A percentile compares a stretch with the other conserved stretches of the same genome.
Evolutionary conservation across 2,329 filamentous ascomycete species (phyloP).

Genomic region (Hymenoscyphus linearis): DNA sequence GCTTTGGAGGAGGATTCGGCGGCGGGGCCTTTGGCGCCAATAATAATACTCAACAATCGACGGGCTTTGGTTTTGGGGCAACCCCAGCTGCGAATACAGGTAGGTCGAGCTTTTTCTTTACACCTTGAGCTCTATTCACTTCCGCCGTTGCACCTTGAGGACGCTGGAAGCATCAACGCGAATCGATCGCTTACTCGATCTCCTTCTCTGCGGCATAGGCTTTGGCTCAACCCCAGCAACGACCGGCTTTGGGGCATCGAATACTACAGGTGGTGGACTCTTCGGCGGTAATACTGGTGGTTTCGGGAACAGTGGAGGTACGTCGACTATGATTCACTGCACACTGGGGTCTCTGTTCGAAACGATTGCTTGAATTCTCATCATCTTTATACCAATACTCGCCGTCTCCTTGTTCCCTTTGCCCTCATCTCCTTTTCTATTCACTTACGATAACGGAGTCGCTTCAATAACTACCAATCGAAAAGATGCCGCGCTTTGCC

Average conservation of each 20-base stretch:
- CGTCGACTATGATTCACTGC: constrained; percentile 27
- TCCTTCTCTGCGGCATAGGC: constrained; percentile 32
- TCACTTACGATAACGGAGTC: neutral
- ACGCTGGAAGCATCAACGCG: constrained; percentile 19
- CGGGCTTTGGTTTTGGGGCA: constrained; percentile 49
- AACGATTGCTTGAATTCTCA: neutral
- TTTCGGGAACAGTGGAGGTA: constrained; percentile 37
- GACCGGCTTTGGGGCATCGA: constrained; percentile 36
- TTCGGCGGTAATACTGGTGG: constrained; percentile 36
- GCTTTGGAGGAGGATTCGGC: constrained; percentile 50
- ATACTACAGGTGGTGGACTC: constrained; percentile 34
- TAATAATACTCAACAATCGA: constrained; percentile 42
- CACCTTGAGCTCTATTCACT: constrained; percentile 8
- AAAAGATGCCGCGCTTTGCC: neutral
- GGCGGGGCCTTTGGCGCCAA: constrained; percentile 57
- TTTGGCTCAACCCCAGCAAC: constrained; percentile 37
- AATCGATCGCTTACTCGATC: constrained; percentile 32
- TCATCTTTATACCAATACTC: constrained; percentile 7
- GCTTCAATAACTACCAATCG: neutral
- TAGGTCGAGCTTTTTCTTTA: constrained; percentile 24
- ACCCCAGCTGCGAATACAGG: constrained; percentile 32
- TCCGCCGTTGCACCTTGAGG: constrained; percentile 11
- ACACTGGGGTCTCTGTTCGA: constrained; percentile 19
- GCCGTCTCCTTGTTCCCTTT: neutral
- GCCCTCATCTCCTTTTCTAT: neutral